Evolutionary conservation across 495 filamentous ascomycete species (phyloP), one percentile per base, ranked within the genome.

Genomic region (Penicillium antarcticum): DNA sequence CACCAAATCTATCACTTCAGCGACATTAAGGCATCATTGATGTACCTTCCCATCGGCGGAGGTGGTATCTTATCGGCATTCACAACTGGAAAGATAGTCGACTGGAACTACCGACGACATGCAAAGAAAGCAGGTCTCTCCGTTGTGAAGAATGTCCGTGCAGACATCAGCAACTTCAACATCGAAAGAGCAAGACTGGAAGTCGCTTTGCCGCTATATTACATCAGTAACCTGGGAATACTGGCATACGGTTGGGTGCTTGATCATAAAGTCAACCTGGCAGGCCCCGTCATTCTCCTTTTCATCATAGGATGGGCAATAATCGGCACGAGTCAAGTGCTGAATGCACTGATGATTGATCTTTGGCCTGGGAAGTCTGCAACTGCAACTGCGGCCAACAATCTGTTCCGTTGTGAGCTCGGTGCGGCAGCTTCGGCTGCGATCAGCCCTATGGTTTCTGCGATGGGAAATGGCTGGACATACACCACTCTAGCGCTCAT

Each of bases 321-420:
- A 7, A 68, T 58, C 16, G 68, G 63, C 7, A 62, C 61, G 0
- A 66, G 62, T 7, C 69, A 74, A 29, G 51, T 65, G 12, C 36
- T 71, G 11, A 67, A 65, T 52, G 76, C 79, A 0, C 64, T 89
- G 45, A 69, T 88, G 42, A 73, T 88, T 3, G 86, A 89, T 55
- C 66, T 87, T 4, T 82, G 81, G 53, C 79, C 79, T 0, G 70
- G 69, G 0, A 72, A 58, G 12, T 78, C 84, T 0, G 80, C 78
- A 0, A 78, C 83, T 0, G 84, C 83, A 0, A 81, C 83, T 1
- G 86, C 86, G 2, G 83, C 83, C 1, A 84, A 82, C 48, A 88
- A 89, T 56, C 60, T 89, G 5, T 75, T 81, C 5, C 62, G 85
- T 9, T 88, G 84, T 56, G 53, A 84, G 38, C 63, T 88, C 6